Evolutionary conservation across 768 basidiomycete species (phyloP), one percentile per base, ranked within the genome.

Genomic region (Lactarius sp.): DNA sequence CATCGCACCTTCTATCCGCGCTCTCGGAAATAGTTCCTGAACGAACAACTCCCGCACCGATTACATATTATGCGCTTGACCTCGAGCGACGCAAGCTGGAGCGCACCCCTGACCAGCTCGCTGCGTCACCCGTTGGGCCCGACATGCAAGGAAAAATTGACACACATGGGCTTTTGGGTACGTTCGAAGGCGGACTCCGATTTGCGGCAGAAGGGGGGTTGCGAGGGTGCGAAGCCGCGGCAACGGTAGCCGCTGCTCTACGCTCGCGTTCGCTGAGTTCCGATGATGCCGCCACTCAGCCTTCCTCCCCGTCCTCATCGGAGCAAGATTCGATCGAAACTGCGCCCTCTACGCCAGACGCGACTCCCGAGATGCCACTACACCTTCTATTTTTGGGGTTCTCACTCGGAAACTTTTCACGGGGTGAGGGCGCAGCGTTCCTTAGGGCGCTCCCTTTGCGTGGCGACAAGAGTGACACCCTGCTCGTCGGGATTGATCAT

Each of bases 311-410:
- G 9, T 60, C 54, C 7, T 66, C 37, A 3, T 67, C 69, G 14
- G 67, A 66, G 12, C 64, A 66, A 12, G 71, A 69, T 36, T 62
- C 59, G 0, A 39, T 61, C 31, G 66, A 67, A 37, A 76, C 75
- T 5, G 71, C 73, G 5, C 78, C 79, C 10, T 81, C 84, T 22
- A 83, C 81, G 0, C 82, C 81, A 47, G 83, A 79, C 22, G 74
- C 70, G 22, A 73, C 20, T 36, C 33, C 60, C 7, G 55, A 77
- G 51, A 73, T 76, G 2, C 86, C 90, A 14, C 73, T 93, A 37
- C 94, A 97, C 70, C 77, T 98, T 58, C 77, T 98, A 65, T 98
- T 97, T 78, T 78, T 98, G 18, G 97, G 96, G 0, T 94, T 91
- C 0, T 92, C 92, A 0, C 72, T 98, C 7, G 97, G 95, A 7